Evolutionary conservation across 108 stramenopile genomes (phyloP), one percentile per base, ranked within the genome.

Genomic region (Cylindrotheca fusiformis): DNA sequence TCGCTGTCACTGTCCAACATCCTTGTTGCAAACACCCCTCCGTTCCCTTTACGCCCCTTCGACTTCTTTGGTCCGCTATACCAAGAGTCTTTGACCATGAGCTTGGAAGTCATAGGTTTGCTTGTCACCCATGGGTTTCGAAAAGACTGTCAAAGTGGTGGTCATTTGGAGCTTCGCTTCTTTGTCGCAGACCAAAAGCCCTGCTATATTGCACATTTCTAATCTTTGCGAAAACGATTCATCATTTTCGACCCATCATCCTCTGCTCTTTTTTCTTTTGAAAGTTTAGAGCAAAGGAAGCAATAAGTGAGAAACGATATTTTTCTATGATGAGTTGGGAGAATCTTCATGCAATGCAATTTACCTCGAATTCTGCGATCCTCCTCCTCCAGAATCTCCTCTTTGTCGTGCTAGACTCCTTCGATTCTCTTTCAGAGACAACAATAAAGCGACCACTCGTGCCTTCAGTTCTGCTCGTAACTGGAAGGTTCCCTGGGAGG

Each of bases 1-100:
- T n/a, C n/a, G 41, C 85, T 86, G 36, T 88, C 84, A 55, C 91
- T 94, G 23, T 88, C 82, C 81, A 86, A 81, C 89, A 94, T 91
- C 88, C 88, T 90, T 19, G 93, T 89, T 20, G 87, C 68, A 75
- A 94, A 91, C 5, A 88, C 84, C 25, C 82, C 82, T 50, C 86
- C 82, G 6, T 6, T 14, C 6, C 36, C 36, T 10, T 14, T 14
- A 41, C 36, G 6, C 20, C 67, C 72, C 32, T 55, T 48, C 41
- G 33, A 32, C 32, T 58, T 68, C 36, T 14, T 14, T 0, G 57
- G 5, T 27, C n/a, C n/a, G n/a, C n/a, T n/a, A n/a, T n/a, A n/a
- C n/a, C n/a, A n/a, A n/a, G n/a, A n/a, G n/a, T n/a, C n/a, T n/a
- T n/a, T n/a, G n/a, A n/a, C n/a, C n/a, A n/a, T n/a, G n/a, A n/a